Evolutionary conservation across 768 basidiomycete species (phyloP).

Genomic region (Clathrus columnatus): DNA sequence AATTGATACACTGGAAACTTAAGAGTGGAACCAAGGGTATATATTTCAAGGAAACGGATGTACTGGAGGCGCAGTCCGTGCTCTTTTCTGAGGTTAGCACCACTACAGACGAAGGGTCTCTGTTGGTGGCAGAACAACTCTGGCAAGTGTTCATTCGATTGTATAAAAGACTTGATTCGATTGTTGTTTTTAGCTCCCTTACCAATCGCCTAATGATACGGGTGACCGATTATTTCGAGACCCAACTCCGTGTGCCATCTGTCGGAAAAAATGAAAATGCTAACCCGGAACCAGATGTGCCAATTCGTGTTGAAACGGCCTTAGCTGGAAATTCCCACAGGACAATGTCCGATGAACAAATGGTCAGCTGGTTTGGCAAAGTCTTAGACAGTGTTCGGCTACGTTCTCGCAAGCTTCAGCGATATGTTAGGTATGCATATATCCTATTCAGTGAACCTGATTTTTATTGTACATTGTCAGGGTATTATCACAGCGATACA

Average conservation of each 20-base stretch:
- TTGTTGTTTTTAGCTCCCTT: constrained; percentile 49
- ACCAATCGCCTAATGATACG: constrained; percentile 91
- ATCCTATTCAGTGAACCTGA: neutral
- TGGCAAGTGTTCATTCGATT: constrained; percentile 50
- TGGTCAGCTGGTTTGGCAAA: constrained; percentile 84
- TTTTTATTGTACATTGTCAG: constrained; percentile 24
- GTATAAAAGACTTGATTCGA: neutral
- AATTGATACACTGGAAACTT: constrained; percentile 89
- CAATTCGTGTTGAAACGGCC: constrained; percentile 20
- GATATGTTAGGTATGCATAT: constrained; percentile 69
- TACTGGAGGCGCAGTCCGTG: constrained; percentile 94
- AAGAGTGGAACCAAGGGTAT: constrained; percentile 88
- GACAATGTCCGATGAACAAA: constrained; percentile 74
- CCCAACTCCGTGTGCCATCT: constrained; percentile 58
- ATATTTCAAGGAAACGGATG: constrained; percentile 96
- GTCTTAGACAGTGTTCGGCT: constrained; percentile 87
- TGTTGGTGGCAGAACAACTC: constrained; percentile 89
- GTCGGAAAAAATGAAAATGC: constrained; percentile 7
- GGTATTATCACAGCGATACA: constrained; percentile 75
- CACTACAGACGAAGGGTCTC: constrained; percentile 77
- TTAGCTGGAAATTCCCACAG: constrained; percentile 22
- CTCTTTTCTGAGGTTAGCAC: constrained; percentile 90
- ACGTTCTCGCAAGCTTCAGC: constrained; percentile 88
- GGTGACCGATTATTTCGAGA: constrained; percentile 90
- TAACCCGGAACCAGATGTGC: neutral